Percentiles rank a stretch among this genome's conserved stretches.
Evolutionary conservation across 345 rosid species (phyloP).

Genomic region (Gossypium thurberi): DNA sequence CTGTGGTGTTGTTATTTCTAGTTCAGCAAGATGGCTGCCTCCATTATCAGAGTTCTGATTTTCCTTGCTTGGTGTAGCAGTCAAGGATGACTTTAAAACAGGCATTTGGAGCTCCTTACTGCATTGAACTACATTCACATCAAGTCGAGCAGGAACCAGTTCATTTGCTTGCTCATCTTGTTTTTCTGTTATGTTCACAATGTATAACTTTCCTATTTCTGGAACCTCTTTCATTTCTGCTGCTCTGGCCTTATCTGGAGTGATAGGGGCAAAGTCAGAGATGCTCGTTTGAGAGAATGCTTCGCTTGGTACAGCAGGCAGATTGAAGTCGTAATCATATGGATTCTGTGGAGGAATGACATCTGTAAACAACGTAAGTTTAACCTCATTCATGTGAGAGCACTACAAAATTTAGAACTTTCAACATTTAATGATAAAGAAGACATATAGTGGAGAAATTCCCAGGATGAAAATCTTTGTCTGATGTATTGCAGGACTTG

Average conservation of each 20-base stretch:
- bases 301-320: slow-evolving; percentile 17
- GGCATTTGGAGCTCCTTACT: slow-evolving; percentile 19
- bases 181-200: slow-evolving; percentile 20
- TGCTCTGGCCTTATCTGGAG: slow-evolving; percentile 42
- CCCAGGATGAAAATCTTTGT: neutral
- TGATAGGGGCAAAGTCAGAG: slow-evolving; percentile 39
- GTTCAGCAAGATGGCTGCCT: slow-evolving; percentile 17
- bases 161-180: slow-evolving; percentile 15
- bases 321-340: slow-evolving; percentile 33
- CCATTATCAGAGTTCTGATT: slow-evolving; percentile 31
- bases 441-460: neutral
- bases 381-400: slow-evolving; percentile 2
- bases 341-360: slow-evolving; percentile 13
- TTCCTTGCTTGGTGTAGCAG: slow-evolving; percentile 15
- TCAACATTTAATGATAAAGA: neutral
- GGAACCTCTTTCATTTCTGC: slow-evolving; percentile 14
- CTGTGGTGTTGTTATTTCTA: slow-evolving; percentile 45
- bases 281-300: slow-evolving; percentile 11
- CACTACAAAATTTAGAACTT: neutral
- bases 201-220: slow-evolving; percentile 13
- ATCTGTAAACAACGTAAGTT: slow-evolving; percentile 24
- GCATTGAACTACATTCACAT: slow-evolving; percentile 13
- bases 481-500: neutral
- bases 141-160: slow-evolving; percentile 10
- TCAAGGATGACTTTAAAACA: slow-evolving; percentile 25